These are phyloP conservation scores for Aplosporella prunicola DNA, from an alignment of 2,329 filamentous ascomycete genomes.

Conservation along the genomic window DNA sequence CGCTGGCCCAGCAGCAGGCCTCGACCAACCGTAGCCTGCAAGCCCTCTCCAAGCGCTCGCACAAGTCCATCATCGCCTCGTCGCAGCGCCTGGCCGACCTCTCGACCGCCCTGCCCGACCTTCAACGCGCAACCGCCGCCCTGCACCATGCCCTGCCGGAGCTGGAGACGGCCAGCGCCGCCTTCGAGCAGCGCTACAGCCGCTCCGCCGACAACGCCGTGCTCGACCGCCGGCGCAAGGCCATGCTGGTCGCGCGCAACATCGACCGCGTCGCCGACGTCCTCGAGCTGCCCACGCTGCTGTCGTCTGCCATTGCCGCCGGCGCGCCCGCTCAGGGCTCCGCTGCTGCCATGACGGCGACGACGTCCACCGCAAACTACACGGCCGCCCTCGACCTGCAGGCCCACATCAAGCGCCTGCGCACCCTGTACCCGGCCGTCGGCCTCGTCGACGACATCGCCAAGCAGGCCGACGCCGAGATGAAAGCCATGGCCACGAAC, in stretches of 20 bases:
- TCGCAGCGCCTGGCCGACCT: constrained; percentile 69
- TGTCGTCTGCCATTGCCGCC: constrained; percentile 66
- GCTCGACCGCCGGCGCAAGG: constrained; percentile 65
- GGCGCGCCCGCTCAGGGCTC: constrained; percentile 34
- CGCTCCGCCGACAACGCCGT: constrained; percentile 55
- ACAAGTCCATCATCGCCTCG: constrained; percentile 74
- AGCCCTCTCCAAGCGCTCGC: constrained; percentile 77
- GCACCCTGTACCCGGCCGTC: constrained; percentile 73
- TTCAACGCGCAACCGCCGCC: constrained; percentile 56
- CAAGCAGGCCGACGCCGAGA: constrained; percentile 71
- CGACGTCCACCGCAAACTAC: constrained; percentile 56
- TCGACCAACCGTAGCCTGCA: constrained; percentile 76
- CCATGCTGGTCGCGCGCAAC: constrained; percentile 74
- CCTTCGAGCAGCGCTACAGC: constrained; percentile 76
- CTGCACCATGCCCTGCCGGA: constrained; percentile 65
- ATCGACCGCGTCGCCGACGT: constrained; percentile 84
- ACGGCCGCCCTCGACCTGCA: constrained; percentile 83
- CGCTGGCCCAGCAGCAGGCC: constrained; percentile 71
- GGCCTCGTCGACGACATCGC: constrained; percentile 63
- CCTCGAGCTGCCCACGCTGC: constrained; percentile 75
- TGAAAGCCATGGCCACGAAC: constrained; percentile 79
- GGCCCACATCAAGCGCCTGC: constrained; percentile 81
- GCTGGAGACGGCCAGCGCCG: constrained; percentile 67
- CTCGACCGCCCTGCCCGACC: constrained; percentile 56
- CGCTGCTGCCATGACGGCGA: constrained; percentile 24